Evolutionary conservation across 1,284 basidiomycete genomes (phyloP).

Genomic region (Ceratobasidium sp.): DNA sequence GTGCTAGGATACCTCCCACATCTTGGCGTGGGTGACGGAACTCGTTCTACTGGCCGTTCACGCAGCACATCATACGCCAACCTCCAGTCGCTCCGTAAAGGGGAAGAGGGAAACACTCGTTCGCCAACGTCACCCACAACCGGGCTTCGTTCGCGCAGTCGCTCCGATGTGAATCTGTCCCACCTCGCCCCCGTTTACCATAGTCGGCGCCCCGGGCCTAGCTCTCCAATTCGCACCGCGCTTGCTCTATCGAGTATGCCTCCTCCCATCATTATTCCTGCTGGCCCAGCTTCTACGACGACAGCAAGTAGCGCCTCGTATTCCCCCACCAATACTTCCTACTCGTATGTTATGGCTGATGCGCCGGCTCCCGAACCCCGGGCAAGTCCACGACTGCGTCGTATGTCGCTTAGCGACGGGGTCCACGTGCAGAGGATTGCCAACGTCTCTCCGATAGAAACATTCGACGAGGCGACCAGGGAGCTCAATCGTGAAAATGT

Average conservation of each 20-base stretch:
- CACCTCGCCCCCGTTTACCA: slow-evolving; percentile 44
- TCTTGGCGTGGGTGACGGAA: slow-evolving; percentile 55
- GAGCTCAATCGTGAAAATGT: slow-evolving; percentile 67
- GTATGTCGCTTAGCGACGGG: slow-evolving; percentile 66
- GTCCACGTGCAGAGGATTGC: slow-evolving; percentile 69
- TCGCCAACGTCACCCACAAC: slow-evolving; percentile 34
- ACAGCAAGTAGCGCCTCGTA: slow-evolving; percentile 31
- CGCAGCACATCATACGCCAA: slow-evolving; percentile 80
- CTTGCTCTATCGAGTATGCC: slow-evolving; percentile 37
- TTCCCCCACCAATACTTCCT: slow-evolving; percentile 36
- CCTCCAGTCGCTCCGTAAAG: slow-evolving; percentile 66
- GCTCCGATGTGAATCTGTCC: slow-evolving; percentile 41
- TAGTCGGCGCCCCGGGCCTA: slow-evolving; percentile 27
- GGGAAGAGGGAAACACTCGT: slow-evolving; percentile 5
- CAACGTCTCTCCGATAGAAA: slow-evolving; percentile 60
- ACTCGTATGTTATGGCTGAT: slow-evolving; percentile 36
- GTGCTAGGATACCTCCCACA: slow-evolving; percentile 67
- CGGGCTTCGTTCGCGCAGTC: slow-evolving; percentile 41
- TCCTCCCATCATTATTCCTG: slow-evolving; percentile 22
- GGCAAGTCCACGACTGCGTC: slow-evolving; percentile 54
- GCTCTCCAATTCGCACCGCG: slow-evolving; percentile 32
- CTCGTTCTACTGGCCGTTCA: slow-evolving; percentile 55
- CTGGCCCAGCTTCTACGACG: slow-evolving; percentile 21
- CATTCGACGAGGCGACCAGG: slow-evolving; percentile 63
- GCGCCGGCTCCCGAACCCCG: slow-evolving; percentile 14